A percentile compares a stretch with the other conserved stretches of the same genome.
Evolutionary conservation across 441 rosid species (phyloP).

Genomic region (Euphorbia schlechtendalii): DNA sequence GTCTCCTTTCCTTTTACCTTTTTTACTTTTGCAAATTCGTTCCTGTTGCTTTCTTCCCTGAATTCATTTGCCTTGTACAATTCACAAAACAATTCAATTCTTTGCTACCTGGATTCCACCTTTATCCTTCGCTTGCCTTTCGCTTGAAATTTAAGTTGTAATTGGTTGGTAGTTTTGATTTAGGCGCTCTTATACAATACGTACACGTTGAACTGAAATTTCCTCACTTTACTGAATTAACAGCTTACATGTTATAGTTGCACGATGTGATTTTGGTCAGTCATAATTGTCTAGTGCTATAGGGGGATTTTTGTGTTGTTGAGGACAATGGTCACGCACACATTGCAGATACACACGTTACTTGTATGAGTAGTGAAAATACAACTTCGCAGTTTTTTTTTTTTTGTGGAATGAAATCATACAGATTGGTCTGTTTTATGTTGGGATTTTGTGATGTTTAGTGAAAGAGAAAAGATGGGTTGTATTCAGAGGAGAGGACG

Average conservation of each 20-base stretch:
- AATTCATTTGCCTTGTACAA: neutral
- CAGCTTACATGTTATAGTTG: neutral
- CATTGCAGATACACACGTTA: too few species aligned
- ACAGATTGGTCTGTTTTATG: neutral
- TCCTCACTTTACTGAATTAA: neutral
- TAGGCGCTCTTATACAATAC: neutral
- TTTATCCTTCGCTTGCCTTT: neutral
- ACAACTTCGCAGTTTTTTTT: neutral
- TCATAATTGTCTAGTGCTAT: neutral
- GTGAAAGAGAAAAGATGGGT: conserved; percentile 98
- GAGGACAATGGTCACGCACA: neutral
- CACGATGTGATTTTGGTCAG: neutral
- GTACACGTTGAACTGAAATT: neutral
- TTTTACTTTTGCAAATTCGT: neutral
- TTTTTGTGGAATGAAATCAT: neutral
- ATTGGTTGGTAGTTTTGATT: neutral
- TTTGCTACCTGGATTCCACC: neutral
- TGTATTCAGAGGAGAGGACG: conserved; percentile 67
- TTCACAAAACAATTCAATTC: neutral
- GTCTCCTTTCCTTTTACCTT: conserved; percentile 14
- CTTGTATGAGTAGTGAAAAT: neutral
- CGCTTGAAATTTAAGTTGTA: neutral
- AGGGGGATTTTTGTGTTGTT: neutral
- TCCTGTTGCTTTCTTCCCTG: neutral
- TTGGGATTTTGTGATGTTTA: conserved; percentile 26